phyloP scores from a whole-genome alignment of 2,329 filamentous ascomycete species.

The Colletotrichum paranaense region DNA sequence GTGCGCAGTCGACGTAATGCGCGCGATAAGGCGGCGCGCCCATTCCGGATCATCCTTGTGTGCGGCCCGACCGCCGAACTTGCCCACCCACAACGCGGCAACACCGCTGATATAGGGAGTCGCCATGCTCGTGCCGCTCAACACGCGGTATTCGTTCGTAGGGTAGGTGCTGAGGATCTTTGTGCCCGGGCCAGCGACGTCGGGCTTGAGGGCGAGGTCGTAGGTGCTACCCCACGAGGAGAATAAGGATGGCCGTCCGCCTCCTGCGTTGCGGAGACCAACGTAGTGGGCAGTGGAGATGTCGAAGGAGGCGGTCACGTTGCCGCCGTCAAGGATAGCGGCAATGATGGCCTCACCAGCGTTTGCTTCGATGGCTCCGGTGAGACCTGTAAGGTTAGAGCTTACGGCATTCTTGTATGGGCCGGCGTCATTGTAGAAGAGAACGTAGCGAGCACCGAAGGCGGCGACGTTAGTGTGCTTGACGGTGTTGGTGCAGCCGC shows the following conservation, averaged over 20 bases:
- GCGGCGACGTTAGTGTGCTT: constrained; percentile 43
- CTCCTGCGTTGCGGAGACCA: constrained; percentile 39
- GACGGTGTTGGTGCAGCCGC: constrained; percentile 43
- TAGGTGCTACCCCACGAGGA: constrained; percentile 56
- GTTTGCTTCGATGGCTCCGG: constrained; percentile 30
- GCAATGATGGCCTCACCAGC: constrained; percentile 41
- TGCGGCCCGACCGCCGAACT: constrained; percentile 43
- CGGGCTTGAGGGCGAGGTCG: constrained; percentile 55
- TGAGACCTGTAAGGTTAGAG: not conserved
- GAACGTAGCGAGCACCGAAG: constrained; percentile 41
- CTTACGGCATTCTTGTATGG: not conserved
- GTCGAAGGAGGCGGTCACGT: constrained; percentile 45
- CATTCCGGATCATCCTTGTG: constrained; percentile 45
- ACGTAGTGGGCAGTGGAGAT: constrained; percentile 38
- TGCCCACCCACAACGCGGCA: constrained; percentile 48
- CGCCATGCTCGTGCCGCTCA: constrained; percentile 62
- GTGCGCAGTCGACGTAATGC: constrained; percentile 47
- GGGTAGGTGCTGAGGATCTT: constrained; percentile 54
- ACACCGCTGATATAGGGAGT: constrained; percentile 57
- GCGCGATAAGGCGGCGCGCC: constrained; percentile 41
- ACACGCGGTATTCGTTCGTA: constrained; percentile 49
- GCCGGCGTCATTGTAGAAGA: constrained; percentile 45
- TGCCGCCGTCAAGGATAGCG: constrained; percentile 38
- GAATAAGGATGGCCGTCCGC: constrained; percentile 49
- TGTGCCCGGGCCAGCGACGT: constrained; percentile 55